Conservation (phyloP, 2,329 filamentous ascomycete species). For the Bipolaris gigantea region DNA sequence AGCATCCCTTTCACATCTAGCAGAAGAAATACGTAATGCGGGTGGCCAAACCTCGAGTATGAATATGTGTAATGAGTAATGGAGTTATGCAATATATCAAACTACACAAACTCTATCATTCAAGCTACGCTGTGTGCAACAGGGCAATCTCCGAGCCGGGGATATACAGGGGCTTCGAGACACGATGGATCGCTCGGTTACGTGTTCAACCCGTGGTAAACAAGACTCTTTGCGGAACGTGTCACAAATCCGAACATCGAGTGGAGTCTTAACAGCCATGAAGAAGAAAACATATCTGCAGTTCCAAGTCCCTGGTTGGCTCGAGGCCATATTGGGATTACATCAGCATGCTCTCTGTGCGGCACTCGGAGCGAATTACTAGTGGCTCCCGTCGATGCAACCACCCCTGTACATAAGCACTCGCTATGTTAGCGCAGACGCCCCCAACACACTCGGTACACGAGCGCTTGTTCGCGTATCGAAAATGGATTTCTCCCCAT, state of each 20-base stretch:
- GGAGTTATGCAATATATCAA: not conserved
- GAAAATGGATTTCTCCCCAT: not conserved
- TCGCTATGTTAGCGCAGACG: not conserved
- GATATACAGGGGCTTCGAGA: not conserved
- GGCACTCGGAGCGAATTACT: not conserved
- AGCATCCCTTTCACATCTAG: not conserved
- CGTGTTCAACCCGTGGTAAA: not conserved
- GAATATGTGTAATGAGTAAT: not conserved
- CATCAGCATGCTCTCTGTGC: not conserved
- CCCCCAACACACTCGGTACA: not conserved
- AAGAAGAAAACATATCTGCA: not conserved
- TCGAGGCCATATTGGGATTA: not conserved
- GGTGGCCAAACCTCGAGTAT: not conserved
- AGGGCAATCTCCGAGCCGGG: not conserved
- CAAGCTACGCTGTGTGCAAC: not conserved
- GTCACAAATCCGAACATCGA: not conserved
- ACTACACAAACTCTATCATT: not conserved
- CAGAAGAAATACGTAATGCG: not conserved
- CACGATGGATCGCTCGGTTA: not conserved
- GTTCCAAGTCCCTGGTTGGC: not conserved
- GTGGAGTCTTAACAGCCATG: not conserved
- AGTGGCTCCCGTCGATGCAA: not conserved
- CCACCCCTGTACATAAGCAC: not conserved
- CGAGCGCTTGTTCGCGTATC: conserved; percentile 1
- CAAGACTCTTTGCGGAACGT: not conserved